Evolutionary conservation across 2,329 filamentous ascomycete genomes (phyloP), one percentile per base, ranked within the genome.

Genomic region (Aspergillus phoenicis): DNA sequence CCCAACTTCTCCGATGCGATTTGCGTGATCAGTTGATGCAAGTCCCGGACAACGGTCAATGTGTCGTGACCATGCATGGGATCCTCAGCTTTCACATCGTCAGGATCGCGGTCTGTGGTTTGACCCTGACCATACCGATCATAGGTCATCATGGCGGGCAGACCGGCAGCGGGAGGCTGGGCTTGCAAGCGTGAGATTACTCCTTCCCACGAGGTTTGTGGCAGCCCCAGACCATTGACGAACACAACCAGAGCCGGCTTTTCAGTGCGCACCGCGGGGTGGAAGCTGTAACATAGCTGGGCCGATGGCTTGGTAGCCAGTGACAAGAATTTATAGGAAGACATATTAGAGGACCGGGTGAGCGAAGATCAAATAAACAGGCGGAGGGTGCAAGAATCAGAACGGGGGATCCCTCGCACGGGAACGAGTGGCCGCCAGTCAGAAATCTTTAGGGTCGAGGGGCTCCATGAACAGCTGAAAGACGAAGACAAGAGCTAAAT

Each of bases 41-140:
- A 72, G 58, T 83, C 15, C 0, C 17, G 52, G 1, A 55, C 38
- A 4, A 43, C 38, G 15, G 13, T 11, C 1, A 45, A 22, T 2
- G 22, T 28, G n/a, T 55, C 24, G n/a, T 55, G 52, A 11, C 33
- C 51, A 30, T 53, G 52, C 11, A 20, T 17, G 33, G 70, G 70
- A 6, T 76, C 65, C 38, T 77, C 26, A 26, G 78, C 24, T 51
- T 68, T 17, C 57, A 68, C 54, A 41, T 77, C 77, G 4, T 68
- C 61, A 0, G 75, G 79, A 52, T 86, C 83, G 4, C 71, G 68
- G 15, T 84, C 83, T 48, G 70, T 80, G 67, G 74, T 80, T 73
- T 52, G 72, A 8, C 84, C 84, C 69, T 87, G 84, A 8, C 84
- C 84, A 63, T 81, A 86, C 39, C 85, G 83, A 70, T 87, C 85